Conservation (phyloP, 495 filamentous ascomycete genomes). For the Penicillium manginii region DNA sequence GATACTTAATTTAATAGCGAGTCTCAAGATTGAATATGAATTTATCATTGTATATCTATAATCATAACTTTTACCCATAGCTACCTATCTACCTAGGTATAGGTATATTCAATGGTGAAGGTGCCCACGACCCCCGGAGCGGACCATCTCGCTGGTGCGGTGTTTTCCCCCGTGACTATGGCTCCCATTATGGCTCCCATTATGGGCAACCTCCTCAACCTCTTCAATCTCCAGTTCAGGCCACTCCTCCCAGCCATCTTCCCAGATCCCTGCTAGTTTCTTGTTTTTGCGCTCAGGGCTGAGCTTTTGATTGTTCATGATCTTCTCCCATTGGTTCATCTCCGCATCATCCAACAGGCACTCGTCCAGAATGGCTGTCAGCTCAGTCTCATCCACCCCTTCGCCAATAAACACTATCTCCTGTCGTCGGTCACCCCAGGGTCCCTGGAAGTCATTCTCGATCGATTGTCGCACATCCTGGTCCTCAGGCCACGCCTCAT, state of each 20-base stretch:
- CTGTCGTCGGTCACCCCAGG: slow-evolving; percentile 62
- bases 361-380: slow-evolving; percentile 49
- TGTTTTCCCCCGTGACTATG: slow-evolving; percentile 21
- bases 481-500: slow-evolving; percentile 51
- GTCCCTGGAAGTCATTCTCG: slow-evolving; percentile 49
- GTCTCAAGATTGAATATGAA: too few relatives aligned
- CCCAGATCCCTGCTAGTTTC: slow-evolving; percentile 47
- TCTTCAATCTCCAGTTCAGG: slow-evolving; percentile 39
- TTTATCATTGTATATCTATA: too few relatives aligned
- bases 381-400: slow-evolving; percentile 45
- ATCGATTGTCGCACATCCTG: slow-evolving; percentile 46
- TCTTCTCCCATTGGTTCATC: slow-evolving; percentile 52
- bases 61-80: too few relatives aligned
- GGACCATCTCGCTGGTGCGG: slow-evolving; percentile 35
- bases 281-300: slow-evolving; percentile 35
- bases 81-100: too few relatives aligned
- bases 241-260: slow-evolving; percentile 64
- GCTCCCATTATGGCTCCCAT: not conserved
- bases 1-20: too few relatives aligned
- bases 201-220: too few relatives aligned
- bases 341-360: slow-evolving; percentile 55
- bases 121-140: too few relatives aligned
- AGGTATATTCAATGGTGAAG: not conserved
- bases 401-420: slow-evolving; percentile 64
- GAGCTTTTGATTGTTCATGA: slow-evolving; percentile 47